Percentiles rank a stretch among this genome's conserved stretches.
Evolutionary conservation across 208 protist species (phyloP).

Genomic region (Trypanosoma congolense): DNA sequence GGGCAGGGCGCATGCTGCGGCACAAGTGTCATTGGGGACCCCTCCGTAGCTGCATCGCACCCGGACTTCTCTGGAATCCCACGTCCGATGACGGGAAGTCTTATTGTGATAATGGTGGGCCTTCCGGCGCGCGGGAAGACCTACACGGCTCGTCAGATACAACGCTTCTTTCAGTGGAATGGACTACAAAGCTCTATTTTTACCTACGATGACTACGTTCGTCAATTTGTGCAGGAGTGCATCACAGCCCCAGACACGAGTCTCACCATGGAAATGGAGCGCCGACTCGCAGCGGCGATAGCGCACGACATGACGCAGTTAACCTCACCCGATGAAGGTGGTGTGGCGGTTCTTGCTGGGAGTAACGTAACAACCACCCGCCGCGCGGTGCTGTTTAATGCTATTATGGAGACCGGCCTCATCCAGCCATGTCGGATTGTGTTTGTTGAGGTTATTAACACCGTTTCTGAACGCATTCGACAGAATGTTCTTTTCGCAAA

Average conservation of each 20-base stretch:
- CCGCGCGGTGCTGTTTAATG: conserved; percentile 54
- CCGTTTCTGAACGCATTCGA: conserved; percentile 37
- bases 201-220: conserved; percentile 51
- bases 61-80: conserved; percentile 74
- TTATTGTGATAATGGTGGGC: conserved; percentile 90
- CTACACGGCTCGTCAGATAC: conserved; percentile 87
- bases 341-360: conserved; percentile 76
- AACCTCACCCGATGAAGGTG: conserved; percentile 44
- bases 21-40: conserved; percentile 13
- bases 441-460: conserved; percentile 80
- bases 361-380: conserved; percentile 57
- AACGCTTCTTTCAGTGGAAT: conserved; percentile 89
- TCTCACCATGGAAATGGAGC: conserved; percentile 33
- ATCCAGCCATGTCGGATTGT: conserved; percentile 68
- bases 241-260: conserved; percentile 1
- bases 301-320: conserved; percentile 67
- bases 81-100: conserved; percentile 77
- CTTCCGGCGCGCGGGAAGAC: conserved; percentile 85
- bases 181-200: conserved; percentile 76
- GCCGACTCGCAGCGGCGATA: conserved; percentile 30
- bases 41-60: conserved; percentile 28
- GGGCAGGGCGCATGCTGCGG: conserved; percentile 2
- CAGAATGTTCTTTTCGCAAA: conserved; percentile 60
- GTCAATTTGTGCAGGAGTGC: conserved; percentile 18
- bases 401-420: conserved; percentile 52